These are phyloP conservation scores for Globisporangium alternatum DNA, from an alignment of 352 stramenopile species.

Conservation along the genomic window DNA sequence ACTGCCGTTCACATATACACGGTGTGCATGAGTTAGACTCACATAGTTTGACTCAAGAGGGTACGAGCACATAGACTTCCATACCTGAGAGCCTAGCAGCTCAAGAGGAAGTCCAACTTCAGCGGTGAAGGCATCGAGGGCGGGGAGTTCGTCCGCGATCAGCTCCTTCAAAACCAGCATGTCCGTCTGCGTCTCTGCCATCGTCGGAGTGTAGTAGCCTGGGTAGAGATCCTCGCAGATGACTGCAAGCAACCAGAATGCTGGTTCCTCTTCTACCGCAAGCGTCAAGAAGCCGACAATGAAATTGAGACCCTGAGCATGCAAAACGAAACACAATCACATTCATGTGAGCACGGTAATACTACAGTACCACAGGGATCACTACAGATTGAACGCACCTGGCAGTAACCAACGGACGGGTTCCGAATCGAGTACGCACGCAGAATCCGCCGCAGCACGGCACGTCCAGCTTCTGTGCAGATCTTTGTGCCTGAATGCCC, in stretches of 20 bases:
- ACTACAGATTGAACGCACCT: constrained; percentile 29
- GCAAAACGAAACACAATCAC: not conserved
- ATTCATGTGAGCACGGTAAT: not conserved
- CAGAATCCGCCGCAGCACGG: constrained; percentile 64
- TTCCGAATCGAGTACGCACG: constrained; percentile 81
- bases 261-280: constrained; percentile 78
- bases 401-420: constrained; percentile 79
- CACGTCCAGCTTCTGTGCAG: constrained; percentile 47
- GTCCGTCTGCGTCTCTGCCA: constrained; percentile 88
- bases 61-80: not conserved
- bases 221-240: constrained; percentile 90
- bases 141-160: constrained; percentile 76
- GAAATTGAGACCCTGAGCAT: constrained; percentile 76
- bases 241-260: constrained; percentile 86
- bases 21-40: not conserved
- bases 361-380: not conserved
- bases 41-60: not conserved
- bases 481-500: constrained; percentile 68
- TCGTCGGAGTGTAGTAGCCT: constrained; percentile 86
- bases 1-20: constrained; percentile 32
- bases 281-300: constrained; percentile 86
- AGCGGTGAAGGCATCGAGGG: constrained; percentile 69
- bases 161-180: constrained; percentile 88
- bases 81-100: constrained; percentile 74
- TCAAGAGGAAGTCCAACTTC: constrained; percentile 83